Conservation (phyloP, 2,329 filamentous ascomycete species). For the Teratosphaeria nubilosa region DNA sequence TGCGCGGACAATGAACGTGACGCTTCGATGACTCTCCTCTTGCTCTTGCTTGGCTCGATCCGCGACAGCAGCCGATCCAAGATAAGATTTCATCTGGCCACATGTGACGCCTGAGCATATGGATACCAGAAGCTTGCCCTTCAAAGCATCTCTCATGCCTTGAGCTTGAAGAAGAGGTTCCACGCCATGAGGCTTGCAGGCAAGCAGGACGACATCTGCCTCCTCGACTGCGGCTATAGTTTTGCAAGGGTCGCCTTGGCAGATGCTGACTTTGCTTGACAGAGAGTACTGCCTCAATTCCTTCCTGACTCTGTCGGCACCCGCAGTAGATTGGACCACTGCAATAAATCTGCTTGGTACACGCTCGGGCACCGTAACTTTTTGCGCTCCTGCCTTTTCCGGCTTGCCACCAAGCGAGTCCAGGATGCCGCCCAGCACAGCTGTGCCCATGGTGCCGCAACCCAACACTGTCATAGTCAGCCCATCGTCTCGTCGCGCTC, state of each 20-base stretch:
- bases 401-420: slow-evolving; percentile 45
- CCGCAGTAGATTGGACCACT: slow-evolving; percentile 62
- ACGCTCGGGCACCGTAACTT: slow-evolving; percentile 12
- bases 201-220: slow-evolving; percentile 65
- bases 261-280: slow-evolving; percentile 46
- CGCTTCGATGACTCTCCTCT: not conserved
- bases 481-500: slow-evolving; percentile 9
- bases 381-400: slow-evolving; percentile 35
- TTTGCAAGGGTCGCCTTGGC: slow-evolving; percentile 61
- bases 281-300: slow-evolving; percentile 55
- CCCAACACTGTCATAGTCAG: slow-evolving; percentile 73
- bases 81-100: slow-evolving; percentile 43
- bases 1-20: slow-evolving; percentile 52
- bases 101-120: slow-evolving; percentile 70
- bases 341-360: slow-evolving; percentile 70
- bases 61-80: not conserved
- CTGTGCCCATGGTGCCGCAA: slow-evolving; percentile 81
- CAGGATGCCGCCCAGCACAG: slow-evolving; percentile 72
- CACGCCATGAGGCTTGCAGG: slow-evolving; percentile 72
- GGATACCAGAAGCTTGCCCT: slow-evolving; percentile 71
- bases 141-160: slow-evolving; percentile 62
- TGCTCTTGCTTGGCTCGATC: not conserved
- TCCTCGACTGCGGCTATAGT: slow-evolving; percentile 43
- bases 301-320: slow-evolving; percentile 57
- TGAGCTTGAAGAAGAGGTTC: slow-evolving; percentile 55